Base-by-base conservation (phyloP, 2,329 filamentous ascomycete species). In the Diaporthe batatas region DNA sequence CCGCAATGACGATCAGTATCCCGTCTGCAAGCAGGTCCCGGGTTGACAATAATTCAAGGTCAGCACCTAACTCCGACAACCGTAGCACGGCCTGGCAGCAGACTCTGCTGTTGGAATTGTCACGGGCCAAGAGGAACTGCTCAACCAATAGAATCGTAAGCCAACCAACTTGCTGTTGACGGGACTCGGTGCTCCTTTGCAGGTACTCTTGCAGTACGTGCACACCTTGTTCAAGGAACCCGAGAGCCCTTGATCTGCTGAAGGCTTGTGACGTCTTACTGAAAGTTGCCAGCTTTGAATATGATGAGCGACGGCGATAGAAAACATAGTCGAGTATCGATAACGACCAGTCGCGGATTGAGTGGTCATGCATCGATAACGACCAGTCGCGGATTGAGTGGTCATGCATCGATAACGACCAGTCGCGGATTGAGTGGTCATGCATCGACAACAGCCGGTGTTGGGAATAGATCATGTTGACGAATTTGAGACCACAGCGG, bases 241-340 rank as follows among this genome's bases (percentile, higher is more conserved):
- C 25, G 29, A 34, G 39, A 2, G 39, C 21, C 6, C 21, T 51
- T 0, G 53, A 39, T 49, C 53, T 49, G 42, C 25, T 58, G 14
- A 58, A 25, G 5, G 2, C 1, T 58, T 2, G 3, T 4, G 39
- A 3, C 3, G 1, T 0, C 32, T 49, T 39, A 14, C 53, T 58
- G 29, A 7, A 49, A 2, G 1, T 1, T 14, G 6, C 32, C 36
- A 69, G 34, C 10, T 18, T 18, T n/a, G n/a, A n/a, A 8, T 25
- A 69, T 21, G 49, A n/a, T 6, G 6, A 6, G 3, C 39, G 39
- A 36, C 10, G 23, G 4, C 10, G 12, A 11, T 69, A 69, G 29
- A 8, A 69, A 25, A 55, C 53, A 6, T 21, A 58, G 25, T 69
- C 67, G 21, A 69, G 67, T 58, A 69, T 47, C 5, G 67, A 69